Percentiles rank a stretch among this genome's conserved stretches.
phyloP scores from a whole-genome alignment of 2,329 filamentous ascomycete genomes.

The Metarhizium guizhouense region DNA sequence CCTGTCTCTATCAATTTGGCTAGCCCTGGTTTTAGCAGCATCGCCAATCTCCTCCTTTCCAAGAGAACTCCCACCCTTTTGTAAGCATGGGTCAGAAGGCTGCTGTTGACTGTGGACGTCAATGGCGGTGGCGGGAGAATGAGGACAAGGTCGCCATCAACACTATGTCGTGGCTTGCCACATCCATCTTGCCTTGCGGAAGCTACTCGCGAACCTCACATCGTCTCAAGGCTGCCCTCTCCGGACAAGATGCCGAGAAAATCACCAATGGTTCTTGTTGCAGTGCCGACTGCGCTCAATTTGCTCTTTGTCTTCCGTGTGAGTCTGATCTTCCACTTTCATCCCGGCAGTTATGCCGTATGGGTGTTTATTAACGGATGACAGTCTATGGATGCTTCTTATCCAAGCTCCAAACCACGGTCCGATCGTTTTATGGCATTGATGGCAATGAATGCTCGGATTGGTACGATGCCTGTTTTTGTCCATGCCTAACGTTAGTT shows the following conservation, averaged over 20 bases:
- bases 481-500: conserved; percentile 18
- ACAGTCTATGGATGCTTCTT: conserved; percentile 23
- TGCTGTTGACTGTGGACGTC: conserved; percentile 2
- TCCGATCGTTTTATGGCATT: conserved; percentile 25
- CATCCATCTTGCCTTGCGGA: conserved; percentile 15
- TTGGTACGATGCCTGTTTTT: conserved; percentile 16
- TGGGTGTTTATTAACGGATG: neutral
- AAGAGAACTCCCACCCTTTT: neutral
- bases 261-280: conserved; percentile 10
- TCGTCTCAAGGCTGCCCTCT: conserved; percentile 14
- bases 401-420: conserved; percentile 17
- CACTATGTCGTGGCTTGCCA: conserved; percentile 6
- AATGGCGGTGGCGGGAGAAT: conserved; percentile 11
- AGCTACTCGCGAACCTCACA: conserved; percentile 18
- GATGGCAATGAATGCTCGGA: conserved; percentile 16
- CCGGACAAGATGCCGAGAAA: conserved; percentile 11
- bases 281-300: conserved; percentile 16
- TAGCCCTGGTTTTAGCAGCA: neutral
- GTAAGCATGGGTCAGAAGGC: conserved; percentile 13
- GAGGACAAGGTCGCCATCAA: conserved; percentile 1
- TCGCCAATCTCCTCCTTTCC: neutral
- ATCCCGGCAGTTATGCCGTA: neutral
- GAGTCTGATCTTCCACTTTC: neutral
- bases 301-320: conserved; percentile 18
- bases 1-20: neutral